Base-by-base conservation (phyloP, 768 basidiomycete species). In the Leccinum arenicola region DNA sequence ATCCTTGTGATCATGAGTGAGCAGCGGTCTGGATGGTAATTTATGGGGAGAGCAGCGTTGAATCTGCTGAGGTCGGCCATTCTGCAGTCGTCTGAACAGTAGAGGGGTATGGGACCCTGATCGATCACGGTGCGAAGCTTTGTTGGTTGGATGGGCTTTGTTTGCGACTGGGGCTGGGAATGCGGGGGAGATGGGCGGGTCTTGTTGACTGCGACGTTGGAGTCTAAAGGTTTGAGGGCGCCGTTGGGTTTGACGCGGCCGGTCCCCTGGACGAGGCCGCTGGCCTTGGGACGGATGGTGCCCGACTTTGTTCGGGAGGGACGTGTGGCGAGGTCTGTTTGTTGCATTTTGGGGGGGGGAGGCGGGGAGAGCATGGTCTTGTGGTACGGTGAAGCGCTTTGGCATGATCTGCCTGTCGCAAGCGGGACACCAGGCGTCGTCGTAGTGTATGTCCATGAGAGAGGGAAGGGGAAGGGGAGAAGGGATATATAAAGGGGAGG, bases 11-110 rank as follows among this genome's bases (percentile, higher is more conserved):
- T 31, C 31, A 31, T 31, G 31, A 31, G 31, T 31, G 31, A 31
- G 31, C 31, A 33, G 29, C 29, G 76, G 61, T 76, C 73, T 29
- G 82, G 84, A 63, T 83, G 70, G 69, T 78, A 82, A 62, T 80
- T 70, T 67, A 79, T 75, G 55, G 77, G 77, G 50, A 80, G 73
- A 53, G 70, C 74, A 36, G 75, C 75, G 40, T 76, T 70, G 27
- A 66, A 67, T 65, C 70, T 70, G 66, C 77, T 76, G 64, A 85
- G 69, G 71, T 93, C 91, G 43, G 75, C 74, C 45, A 85, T 71
- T 60, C 82, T 79, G 69, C 91, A 93, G 66, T 87, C 82, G 61
- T 90, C 88, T 1, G 90, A 92, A 74, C 91, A 93, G 75, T 93
- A 93, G 59, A 93, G 81, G 19, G 90, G 90, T 1, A 83, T 84